phyloP scores from a whole-genome alignment of 2,329 filamentous ascomycete genomes.

The Epichloe coenophiala region DNA sequence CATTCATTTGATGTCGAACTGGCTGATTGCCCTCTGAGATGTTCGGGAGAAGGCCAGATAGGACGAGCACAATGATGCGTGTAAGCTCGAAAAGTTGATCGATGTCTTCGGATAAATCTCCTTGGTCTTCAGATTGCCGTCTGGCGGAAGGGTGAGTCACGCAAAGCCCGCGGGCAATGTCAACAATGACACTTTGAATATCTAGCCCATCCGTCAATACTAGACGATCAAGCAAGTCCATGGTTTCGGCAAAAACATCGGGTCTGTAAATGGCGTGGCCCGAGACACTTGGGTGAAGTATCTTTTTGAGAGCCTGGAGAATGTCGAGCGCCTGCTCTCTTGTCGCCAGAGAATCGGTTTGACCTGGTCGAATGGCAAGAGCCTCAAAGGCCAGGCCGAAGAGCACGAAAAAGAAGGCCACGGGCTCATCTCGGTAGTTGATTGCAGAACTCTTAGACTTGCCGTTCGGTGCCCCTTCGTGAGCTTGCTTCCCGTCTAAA shows the following conservation, averaged over 20 bases:
- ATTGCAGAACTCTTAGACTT: slow-evolving; percentile 61
- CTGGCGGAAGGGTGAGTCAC: slow-evolving; percentile 83
- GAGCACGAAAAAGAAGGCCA: slow-evolving; percentile 97
- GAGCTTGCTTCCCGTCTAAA: slow-evolving; percentile 66
- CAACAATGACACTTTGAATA: slow-evolving; percentile 84
- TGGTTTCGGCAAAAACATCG: slow-evolving; percentile 90
- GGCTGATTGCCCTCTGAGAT: slow-evolving; percentile 52
- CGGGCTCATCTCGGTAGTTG: slow-evolving; percentile 94
- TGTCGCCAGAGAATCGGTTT: slow-evolving; percentile 41
- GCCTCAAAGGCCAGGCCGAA: slow-evolving; percentile 96
- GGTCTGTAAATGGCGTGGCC: slow-evolving; percentile 95
- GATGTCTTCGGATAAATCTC: slow-evolving; percentile 86
- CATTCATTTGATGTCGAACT: slow-evolving; percentile 65
- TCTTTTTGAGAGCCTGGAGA: slow-evolving; percentile 83
- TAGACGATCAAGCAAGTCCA: slow-evolving; percentile 86
- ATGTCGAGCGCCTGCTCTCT: slow-evolving; percentile 79
- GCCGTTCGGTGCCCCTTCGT: slow-evolving; percentile 32
- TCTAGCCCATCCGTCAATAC: slow-evolving; percentile 82
- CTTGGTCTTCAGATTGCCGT: slow-evolving; percentile 39
- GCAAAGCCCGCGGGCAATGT: slow-evolving; percentile 82
- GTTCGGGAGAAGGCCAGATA: slow-evolving; percentile 78
- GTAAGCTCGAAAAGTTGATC: slow-evolving; percentile 96
- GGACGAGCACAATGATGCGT: slow-evolving; percentile 84
- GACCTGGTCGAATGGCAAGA: slow-evolving; percentile 60
- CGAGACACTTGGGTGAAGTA: slow-evolving; percentile 83